phyloP scores from a whole-genome alignment of 495 filamentous ascomycete species.

The Penicillium chermesinum region DNA sequence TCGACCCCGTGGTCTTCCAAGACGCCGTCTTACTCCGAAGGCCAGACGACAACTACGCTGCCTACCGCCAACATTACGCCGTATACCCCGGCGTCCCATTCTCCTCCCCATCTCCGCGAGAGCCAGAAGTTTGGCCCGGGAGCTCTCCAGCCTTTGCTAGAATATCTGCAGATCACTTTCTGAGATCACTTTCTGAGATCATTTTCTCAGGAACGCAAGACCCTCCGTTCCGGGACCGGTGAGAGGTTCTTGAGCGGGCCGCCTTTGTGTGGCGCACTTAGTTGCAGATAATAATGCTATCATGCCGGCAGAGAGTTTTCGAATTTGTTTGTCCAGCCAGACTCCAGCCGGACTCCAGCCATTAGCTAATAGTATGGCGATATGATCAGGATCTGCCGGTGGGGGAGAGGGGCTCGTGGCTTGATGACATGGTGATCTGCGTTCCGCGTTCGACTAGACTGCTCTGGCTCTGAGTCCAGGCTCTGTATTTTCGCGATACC shows the following conservation, averaged over 20 bases:
- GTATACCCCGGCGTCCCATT: slow-evolving; percentile 35
- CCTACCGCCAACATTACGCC: slow-evolving; percentile 33
- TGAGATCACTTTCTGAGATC: background rate
- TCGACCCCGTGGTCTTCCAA: slow-evolving; percentile 22
- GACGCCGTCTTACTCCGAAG: slow-evolving; percentile 22
- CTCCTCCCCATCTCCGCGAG: slow-evolving; percentile 38
- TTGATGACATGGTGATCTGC: slow-evolving; percentile 10
- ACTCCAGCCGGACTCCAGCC: no score
- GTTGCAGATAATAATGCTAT: slow-evolving; percentile 13
- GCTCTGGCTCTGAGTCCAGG: slow-evolving; percentile 3
- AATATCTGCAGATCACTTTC: slow-evolving; percentile 16
- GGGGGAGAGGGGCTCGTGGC: background rate
- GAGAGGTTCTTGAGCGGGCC: slow-evolving; percentile 1
- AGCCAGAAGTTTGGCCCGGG: slow-evolving; percentile 27
- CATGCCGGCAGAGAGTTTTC: background rate
- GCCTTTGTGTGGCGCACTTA: slow-evolving; percentile 9
- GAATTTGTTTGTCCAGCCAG: background rate
- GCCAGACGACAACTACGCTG: slow-evolving; percentile 28
- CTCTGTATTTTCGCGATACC: slow-evolving; percentile 21
- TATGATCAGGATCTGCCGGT: background rate
- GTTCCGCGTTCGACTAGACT: background rate
- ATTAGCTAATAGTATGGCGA: background rate
- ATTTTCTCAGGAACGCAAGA: slow-evolving; percentile 1
- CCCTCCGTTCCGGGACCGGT: background rate
- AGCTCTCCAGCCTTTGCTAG: slow-evolving; percentile 29